Evolutionary conservation across 495 filamentous ascomycete species (phyloP).

Genomic region (Thermothielavioides terrestris): DNA sequence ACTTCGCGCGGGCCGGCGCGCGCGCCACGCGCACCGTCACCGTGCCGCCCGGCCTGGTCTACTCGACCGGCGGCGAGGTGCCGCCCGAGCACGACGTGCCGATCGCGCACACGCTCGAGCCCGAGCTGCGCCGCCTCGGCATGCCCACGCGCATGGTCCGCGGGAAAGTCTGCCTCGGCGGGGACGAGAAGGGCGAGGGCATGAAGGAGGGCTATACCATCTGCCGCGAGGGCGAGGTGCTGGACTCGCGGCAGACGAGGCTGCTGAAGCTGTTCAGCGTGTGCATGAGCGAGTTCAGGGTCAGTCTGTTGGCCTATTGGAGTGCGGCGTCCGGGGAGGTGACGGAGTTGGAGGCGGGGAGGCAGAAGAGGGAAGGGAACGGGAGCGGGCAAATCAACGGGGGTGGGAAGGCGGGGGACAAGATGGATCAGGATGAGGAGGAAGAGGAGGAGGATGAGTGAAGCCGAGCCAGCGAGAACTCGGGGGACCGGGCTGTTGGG

Average conservation of each 20-base stretch:
- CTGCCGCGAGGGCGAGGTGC: slow-evolving; percentile 68
- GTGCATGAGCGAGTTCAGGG: slow-evolving; percentile 76
- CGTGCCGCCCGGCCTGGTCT: slow-evolving; percentile 70
- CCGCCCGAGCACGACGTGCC: slow-evolving; percentile 73
- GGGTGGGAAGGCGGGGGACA: slow-evolving; percentile 6
- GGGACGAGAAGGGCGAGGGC: slow-evolving; percentile 47
- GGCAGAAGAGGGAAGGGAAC: slow-evolving; percentile 31
- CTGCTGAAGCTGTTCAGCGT: slow-evolving; percentile 91
- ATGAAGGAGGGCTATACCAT: slow-evolving; percentile 49
- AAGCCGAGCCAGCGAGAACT: slow-evolving; percentile 1
- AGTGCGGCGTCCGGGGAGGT: slow-evolving; percentile 49
- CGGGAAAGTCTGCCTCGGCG: slow-evolving; percentile 78
- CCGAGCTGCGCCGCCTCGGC: slow-evolving; percentile 73
- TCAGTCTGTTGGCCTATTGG: slow-evolving; percentile 71
- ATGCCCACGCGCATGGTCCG: slow-evolving; percentile 81
- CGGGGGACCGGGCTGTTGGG: background rate
- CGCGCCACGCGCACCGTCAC: slow-evolving; percentile 61
- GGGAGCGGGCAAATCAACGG: slow-evolving; percentile 20
- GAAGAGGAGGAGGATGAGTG: slow-evolving; percentile 14
- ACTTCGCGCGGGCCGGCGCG: slow-evolving; percentile 85
- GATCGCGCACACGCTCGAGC: slow-evolving; percentile 78
- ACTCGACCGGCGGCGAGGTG: slow-evolving; percentile 68
- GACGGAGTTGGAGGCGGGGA: slow-evolving; percentile 42
- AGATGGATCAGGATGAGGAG: slow-evolving; percentile 13
- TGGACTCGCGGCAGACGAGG: slow-evolving; percentile 84